Evolutionary conservation across 352 stramenopile species (phyloP), one percentile per base, ranked within the genome.

Genomic region (Pythium scleroteichum): DNA sequence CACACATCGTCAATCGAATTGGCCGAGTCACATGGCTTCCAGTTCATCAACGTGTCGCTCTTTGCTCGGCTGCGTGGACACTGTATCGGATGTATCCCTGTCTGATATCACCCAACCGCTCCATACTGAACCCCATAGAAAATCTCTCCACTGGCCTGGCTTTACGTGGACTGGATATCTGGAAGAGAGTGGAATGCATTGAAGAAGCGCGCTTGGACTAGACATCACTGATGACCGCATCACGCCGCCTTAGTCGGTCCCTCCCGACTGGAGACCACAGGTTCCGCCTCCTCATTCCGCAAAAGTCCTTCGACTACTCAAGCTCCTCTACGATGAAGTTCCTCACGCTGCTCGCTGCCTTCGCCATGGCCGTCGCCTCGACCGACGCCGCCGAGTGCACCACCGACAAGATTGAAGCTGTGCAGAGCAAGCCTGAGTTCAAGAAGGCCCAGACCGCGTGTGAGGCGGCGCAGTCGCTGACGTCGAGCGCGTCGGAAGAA

Each of bases 301-400:
- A 44, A 44, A 44, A 44, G 38, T 44, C 38, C 38, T n/a, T 44
- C 38, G 38, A 44, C 38, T 44, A 20, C 38, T 20, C 38, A 44
- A 44, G 13, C 38, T 44, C 38, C 38, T n/a, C 13, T 20, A 44
- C 6, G 13, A 44, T 44, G 38, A 44, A 44, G 38, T 44, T 44
- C 38, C 4, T 44, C 38, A 7, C 38, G 13, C 13, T 44, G 13
- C 17, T 44, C 38, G 38, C 17, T 20, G 17, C 14, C 13, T 20
- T 44, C 38, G 38, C 38, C 13, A 17, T 44, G 13, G 38, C 38
- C 38, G 38, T 20, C 38, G 38, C 38, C 14, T 44, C 38, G 3
- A 44, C 38, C 7, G 5, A 44, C 38, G 38, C 38, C 38, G 38
- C 38, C 38, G 38, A 44, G 38, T 44, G 38, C 14, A 44, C 38